Evolutionary conservation across 805 yeast genomes (phyloP).

Genomic region (Kodamaea laetipori): DNA sequence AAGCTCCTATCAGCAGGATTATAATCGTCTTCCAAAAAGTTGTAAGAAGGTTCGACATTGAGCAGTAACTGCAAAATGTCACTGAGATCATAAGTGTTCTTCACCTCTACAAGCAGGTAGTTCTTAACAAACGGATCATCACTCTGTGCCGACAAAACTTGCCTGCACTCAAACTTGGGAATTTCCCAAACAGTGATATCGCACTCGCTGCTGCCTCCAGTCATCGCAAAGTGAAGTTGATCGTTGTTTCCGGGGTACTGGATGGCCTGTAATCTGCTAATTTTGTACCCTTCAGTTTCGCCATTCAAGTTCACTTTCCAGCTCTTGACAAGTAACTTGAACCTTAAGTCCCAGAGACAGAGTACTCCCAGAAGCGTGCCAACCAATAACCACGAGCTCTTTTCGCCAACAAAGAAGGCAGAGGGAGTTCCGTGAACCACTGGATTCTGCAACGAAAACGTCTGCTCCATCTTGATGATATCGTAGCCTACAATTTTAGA

Average conservation of each 20-base stretch:
- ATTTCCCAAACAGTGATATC: slow-evolving; percentile 78
- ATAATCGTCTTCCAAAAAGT: slow-evolving; percentile 7
- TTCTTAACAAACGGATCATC: slow-evolving; percentile 23
- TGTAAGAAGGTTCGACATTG: slow-evolving; percentile 5
- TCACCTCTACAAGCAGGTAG: slow-evolving; percentile 27
- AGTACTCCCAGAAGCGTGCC: slow-evolving; percentile 79
- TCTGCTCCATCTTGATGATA: slow-evolving; percentile 53
- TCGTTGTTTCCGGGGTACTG: background rate
- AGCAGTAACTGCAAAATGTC: background rate
- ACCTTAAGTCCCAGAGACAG: slow-evolving; percentile 80
- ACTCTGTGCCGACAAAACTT: slow-evolving; percentile 26
- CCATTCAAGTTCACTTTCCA: slow-evolving; percentile 51
- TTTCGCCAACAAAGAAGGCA: slow-evolving; percentile 56
- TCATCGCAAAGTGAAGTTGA: slow-evolving; percentile 44
- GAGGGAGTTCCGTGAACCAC: slow-evolving; percentile 66
- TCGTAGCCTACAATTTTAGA: slow-evolving; percentile 58
- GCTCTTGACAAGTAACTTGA: slow-evolving; percentile 57
- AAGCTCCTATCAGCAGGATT: slow-evolving; percentile 15
- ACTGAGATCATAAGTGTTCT: slow-evolving; percentile 9
- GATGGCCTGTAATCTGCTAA: slow-evolving; percentile 2
- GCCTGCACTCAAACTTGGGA: slow-evolving; percentile 58
- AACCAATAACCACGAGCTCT: slow-evolving; percentile 62
- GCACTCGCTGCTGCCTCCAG: slow-evolving; percentile 62
- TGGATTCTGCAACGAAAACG: slow-evolving; percentile 51
- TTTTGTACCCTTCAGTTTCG: slow-evolving; percentile 15